A percentile compares a stretch with the other conserved stretches of the same genome.
phyloP scores from a whole-genome alignment of 495 filamentous ascomycete genomes.

The Penicillium pulvis region DNA sequence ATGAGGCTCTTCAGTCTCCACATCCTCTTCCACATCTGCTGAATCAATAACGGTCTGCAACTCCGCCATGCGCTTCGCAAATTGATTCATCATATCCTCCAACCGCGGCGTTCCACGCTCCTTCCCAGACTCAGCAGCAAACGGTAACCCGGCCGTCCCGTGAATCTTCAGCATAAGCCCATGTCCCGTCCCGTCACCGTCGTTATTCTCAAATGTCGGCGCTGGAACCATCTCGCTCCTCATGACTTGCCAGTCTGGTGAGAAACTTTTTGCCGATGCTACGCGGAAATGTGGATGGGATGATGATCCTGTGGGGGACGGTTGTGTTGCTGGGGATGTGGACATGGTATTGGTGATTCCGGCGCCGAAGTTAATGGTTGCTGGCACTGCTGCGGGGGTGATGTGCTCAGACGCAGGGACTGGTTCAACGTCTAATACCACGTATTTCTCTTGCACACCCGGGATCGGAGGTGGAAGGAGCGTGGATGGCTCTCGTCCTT shows the following conservation, averaged over 20 bases:
- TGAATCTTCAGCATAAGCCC: conserved; percentile 70
- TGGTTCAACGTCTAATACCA: conserved; percentile 47
- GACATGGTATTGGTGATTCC: conserved; percentile 12
- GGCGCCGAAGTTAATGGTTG: not conserved
- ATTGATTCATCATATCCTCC: conserved; percentile 63
- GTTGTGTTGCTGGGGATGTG: conserved; percentile 18
- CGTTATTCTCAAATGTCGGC: conserved; percentile 60
- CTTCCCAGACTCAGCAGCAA: conserved; percentile 30
- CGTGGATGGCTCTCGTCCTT: conserved; percentile 18
- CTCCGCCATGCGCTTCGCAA: conserved; percentile 64
- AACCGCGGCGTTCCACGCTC: conserved; percentile 40
- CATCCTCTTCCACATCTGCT: conserved; percentile 13
- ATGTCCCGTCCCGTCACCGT: conserved; percentile 29
- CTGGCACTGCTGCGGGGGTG: not conserved
- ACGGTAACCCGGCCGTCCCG: conserved; percentile 47
- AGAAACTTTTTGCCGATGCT: conserved; percentile 50
- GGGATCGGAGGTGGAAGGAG: conserved; percentile 43
- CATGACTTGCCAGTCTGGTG: conserved; percentile 55
- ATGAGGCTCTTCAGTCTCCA: not conserved
- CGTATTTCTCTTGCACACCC: conserved; percentile 45
- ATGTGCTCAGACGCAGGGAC: conserved; percentile 4
- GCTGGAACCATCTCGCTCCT: conserved; percentile 51
- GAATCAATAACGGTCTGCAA: conserved; percentile 48
- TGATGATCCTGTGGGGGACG: conserved; percentile 28
- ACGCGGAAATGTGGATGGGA: conserved; percentile 40